Conservation (phyloP, 139 green algal species). For the Pleodorina starrii region DNA sequence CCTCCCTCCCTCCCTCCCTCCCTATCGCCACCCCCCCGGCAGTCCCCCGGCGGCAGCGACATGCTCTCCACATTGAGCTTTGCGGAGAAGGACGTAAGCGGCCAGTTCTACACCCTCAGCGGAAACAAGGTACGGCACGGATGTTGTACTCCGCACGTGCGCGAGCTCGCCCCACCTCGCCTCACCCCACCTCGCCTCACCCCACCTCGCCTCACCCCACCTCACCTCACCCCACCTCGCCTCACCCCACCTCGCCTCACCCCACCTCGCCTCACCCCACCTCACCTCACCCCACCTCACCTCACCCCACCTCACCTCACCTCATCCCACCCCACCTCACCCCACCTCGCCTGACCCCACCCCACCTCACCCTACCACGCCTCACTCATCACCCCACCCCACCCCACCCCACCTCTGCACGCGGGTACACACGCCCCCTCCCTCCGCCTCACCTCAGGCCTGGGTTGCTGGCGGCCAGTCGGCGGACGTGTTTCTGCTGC, state of each 20-base stretch:
- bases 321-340: too few species aligned
- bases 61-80: neutral
- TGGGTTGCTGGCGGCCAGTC: neutral
- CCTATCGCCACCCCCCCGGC: neutral
- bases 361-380: too few species aligned
- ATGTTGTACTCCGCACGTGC: neutral
- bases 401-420: neutral
- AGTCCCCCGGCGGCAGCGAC: constrained; percentile 6
- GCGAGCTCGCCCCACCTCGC: too few species aligned
- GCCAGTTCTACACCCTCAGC: constrained; percentile 7
- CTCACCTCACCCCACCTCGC: too few species aligned
- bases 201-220: too few species aligned
- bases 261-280: too few species aligned
- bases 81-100: constrained; percentile 5
- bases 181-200: too few species aligned
- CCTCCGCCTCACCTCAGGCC: neutral
- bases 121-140: neutral
- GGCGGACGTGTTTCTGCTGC: constrained; percentile 14
- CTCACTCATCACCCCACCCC: too few species aligned
- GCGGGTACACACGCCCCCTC: neutral
- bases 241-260: too few species aligned
- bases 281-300: too few species aligned
- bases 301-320: too few species aligned
- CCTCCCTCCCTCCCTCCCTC: neutral
- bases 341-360: too few species aligned